Evolutionary conservation across 805 yeast species (phyloP), one percentile per base, ranked within the genome.

Genomic region (Brettanomyces anomalus): DNA sequence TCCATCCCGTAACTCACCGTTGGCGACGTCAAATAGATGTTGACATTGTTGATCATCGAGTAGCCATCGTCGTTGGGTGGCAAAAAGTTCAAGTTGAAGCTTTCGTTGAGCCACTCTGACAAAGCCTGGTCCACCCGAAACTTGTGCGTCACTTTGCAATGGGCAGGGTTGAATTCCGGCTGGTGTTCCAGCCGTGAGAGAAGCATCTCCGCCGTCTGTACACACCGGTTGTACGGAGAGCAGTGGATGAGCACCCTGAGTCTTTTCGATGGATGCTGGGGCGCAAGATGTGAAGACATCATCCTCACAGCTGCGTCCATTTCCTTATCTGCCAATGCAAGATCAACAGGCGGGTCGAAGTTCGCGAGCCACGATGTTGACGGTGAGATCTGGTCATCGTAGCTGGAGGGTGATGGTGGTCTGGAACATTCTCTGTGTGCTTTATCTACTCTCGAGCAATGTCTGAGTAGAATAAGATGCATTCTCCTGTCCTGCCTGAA

Each of bases 61-160:
- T 59, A 62, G 13, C 74, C 74, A 43, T 64, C 66, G 51, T 70
- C 74, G 46, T 68, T 68, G 5, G 74, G 74, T 2, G 74, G 74
- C 37, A 61, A 56, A 43, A 56, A 61, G 36, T 60, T 59, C 31
- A 66, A 52, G 43, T 67, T 67, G 38, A 66, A 61, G 35, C 65
- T 66, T 11, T 60, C 62, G 44, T 56, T 65, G n/a, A 69, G 55
- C 74, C 74, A 70, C 39, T 69, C 74, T 2, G 68, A 60, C 10
- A 67, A 50, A 1, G 61, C 63, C 38, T 68, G 74, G 43, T 69
- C 74, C 4, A 69, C 53, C 18, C 64, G 42, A n/a, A 68, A 51
- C 36, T 59, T 55, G 20, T 55, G 46, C 6, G 44, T 18, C 5
- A 39, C 33, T 6, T 32, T 24, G 18, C 36, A 31, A 15, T 33